These are phyloP conservation scores for Mycena floridula DNA, from an alignment of 768 basidiomycete genomes.

Conservation along the genomic window DNA sequence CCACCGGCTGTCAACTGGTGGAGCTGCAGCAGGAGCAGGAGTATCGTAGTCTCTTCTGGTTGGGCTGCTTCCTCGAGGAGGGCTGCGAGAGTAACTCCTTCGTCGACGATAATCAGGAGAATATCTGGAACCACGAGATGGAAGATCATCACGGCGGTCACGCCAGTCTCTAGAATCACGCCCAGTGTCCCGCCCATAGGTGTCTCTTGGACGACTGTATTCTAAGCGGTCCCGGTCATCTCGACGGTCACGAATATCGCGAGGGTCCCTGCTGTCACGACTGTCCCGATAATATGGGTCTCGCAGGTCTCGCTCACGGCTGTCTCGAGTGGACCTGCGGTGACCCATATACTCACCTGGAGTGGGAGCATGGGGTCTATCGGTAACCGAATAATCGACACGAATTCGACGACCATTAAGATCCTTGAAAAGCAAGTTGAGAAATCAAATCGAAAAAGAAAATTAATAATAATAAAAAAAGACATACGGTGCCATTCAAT, in stretches of 20 bases:
- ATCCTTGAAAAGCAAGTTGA: constrained; percentile 43
- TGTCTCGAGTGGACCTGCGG: constrained; percentile 45
- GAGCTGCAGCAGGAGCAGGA: constrained; percentile 30
- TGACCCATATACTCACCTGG: constrained; percentile 98
- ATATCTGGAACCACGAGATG: constrained; percentile 56
- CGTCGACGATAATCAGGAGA: constrained; percentile 75
- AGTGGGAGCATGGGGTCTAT: constrained; percentile 90
- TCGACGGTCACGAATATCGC: constrained; percentile 32
- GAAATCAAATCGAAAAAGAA: not conserved
- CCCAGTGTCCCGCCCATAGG: constrained; percentile 66
- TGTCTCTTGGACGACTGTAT: constrained; percentile 51
- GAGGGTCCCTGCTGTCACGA: constrained; percentile 29
- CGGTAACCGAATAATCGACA: constrained; percentile 94
- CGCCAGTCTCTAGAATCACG: constrained; percentile 77
- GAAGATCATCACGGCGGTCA: constrained; percentile 72
- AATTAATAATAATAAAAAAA: not conserved
- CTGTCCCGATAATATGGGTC: constrained; percentile 30
- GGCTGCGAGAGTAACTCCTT: constrained; percentile 74
- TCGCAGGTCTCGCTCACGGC: constrained; percentile 25
- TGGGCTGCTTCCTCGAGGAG: constrained; percentile 65
- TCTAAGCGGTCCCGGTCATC: constrained; percentile 37
- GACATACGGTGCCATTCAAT: constrained; percentile 84
- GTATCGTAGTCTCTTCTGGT: constrained; percentile 37
- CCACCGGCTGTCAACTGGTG: constrained; percentile 50
- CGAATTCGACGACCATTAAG: constrained; percentile 94